phyloP scores from a whole-genome alignment of 2,329 filamentous ascomycete genomes.

The Colletotrichum sidae region DNA sequence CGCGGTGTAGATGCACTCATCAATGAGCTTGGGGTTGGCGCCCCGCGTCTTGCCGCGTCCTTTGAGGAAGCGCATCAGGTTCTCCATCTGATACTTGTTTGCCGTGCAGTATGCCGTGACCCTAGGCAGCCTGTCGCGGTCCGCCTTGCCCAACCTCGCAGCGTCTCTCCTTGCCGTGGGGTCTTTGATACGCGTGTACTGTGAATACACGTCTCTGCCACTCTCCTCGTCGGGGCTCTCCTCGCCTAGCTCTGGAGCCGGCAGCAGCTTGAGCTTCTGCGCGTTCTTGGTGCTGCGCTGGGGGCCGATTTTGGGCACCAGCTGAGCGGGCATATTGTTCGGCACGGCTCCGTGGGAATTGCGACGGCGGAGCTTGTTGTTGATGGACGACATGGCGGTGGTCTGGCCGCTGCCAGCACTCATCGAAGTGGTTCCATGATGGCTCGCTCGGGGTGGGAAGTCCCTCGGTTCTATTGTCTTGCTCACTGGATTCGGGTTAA shows the following conservation, averaged over 20 bases:
- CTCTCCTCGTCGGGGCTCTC: slow-evolving; percentile 88
- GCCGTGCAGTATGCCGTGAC: slow-evolving; percentile 98
- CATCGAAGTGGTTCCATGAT: slow-evolving; percentile 44
- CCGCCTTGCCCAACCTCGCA: slow-evolving; percentile 91
- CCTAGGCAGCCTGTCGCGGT: slow-evolving; percentile 85
- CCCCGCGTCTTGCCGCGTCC: slow-evolving; percentile 81
- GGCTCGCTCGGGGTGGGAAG: slow-evolving; percentile 45
- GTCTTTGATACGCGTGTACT: slow-evolving; percentile 98
- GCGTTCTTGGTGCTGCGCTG: slow-evolving; percentile 95
- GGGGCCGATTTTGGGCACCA: slow-evolving; percentile 82
- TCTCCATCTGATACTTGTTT: slow-evolving; percentile 90
- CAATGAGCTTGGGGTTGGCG: slow-evolving; percentile 89
- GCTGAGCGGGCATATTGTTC: slow-evolving; percentile 50
- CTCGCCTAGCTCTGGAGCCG: slow-evolving; percentile 85
- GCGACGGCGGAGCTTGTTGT: slow-evolving; percentile 86
- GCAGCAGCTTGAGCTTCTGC: slow-evolving; percentile 96
- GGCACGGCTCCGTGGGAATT: slow-evolving; percentile 78
- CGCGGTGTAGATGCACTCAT: slow-evolving; percentile 97
- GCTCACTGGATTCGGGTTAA: slow-evolving; percentile 77
- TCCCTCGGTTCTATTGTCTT: slow-evolving; percentile 67
- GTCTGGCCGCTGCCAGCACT: slow-evolving; percentile 47
- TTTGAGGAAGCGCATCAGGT: slow-evolving; percentile 90
- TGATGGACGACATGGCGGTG: slow-evolving; percentile 78
- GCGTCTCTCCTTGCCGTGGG: slow-evolving; percentile 93
- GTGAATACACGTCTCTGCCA: slow-evolving; percentile 94